phyloP scores from a whole-genome alignment of 768 basidiomycete genomes.

The Crassisporium funariophilum region DNA sequence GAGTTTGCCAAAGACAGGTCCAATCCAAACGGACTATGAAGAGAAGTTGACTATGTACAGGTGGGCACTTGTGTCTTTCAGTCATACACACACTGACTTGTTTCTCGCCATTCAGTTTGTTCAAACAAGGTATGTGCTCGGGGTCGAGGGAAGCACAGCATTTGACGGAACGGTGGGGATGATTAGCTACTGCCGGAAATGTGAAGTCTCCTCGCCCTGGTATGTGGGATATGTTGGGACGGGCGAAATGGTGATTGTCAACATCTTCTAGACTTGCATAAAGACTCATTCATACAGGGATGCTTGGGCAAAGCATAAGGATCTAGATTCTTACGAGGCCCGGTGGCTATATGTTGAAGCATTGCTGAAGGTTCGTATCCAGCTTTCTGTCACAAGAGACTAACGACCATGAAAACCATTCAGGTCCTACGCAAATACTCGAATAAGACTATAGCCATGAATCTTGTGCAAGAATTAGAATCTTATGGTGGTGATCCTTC shows the following conservation, averaged over 20 bases:
- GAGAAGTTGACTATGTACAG: constrained; percentile 95
- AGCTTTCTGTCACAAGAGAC: neutral
- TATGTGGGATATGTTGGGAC: constrained; percentile 87
- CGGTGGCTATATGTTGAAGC: constrained; percentile 91
- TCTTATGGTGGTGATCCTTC: constrained; percentile 71
- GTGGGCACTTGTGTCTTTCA: constrained; percentile 31
- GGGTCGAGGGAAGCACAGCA: no score
- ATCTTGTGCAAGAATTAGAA: constrained; percentile 76
- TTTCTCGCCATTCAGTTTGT: constrained; percentile 70
- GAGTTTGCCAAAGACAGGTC: constrained; percentile 87
- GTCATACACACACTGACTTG: constrained; percentile 11
- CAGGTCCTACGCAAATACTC: constrained; percentile 84
- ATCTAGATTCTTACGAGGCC: constrained; percentile 75
- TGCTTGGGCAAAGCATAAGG: constrained; percentile 93
- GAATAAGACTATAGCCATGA: constrained; percentile 75
- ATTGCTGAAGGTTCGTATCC: constrained; percentile 64
- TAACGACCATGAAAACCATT: constrained; percentile 2
- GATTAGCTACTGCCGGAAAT: constrained; percentile 85
- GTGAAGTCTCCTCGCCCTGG: constrained; percentile 78
- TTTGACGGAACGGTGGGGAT: neutral
- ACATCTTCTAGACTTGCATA: constrained; percentile 3
- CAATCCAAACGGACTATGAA: constrained; percentile 94
- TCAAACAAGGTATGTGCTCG: constrained; percentile 78
- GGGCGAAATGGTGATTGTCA: constrained; percentile 76
- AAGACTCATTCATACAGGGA: constrained; percentile 50